Evolutionary conservation across 345 rosid species (phyloP).

Genomic region (Excoecaria agallocha): DNA sequence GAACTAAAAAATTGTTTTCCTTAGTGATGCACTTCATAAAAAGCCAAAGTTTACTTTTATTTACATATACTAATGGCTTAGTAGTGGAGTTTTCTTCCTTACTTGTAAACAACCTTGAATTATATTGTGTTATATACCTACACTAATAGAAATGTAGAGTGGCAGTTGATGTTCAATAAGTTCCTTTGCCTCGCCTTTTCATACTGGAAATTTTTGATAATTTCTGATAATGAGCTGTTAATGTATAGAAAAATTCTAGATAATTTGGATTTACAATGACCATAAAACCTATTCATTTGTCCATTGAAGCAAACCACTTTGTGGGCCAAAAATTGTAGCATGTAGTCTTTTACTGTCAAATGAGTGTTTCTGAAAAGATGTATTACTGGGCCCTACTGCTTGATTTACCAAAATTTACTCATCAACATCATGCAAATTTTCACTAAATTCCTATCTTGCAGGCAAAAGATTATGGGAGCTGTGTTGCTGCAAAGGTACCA

Average conservation of each 20-base stretch:
- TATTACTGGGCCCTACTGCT: not conserved
- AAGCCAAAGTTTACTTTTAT: no score
- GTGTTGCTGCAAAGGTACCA: conserved; percentile 83
- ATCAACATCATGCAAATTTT: conserved; percentile 15
- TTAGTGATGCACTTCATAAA: no score
- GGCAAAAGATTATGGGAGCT: conserved; percentile 89
- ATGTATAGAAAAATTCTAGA: not conserved
- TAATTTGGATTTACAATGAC: not conserved
- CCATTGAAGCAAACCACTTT: not conserved
- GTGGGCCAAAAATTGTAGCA: not conserved
- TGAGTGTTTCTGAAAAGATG: not conserved
- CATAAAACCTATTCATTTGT: not conserved
- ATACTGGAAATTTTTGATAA: not conserved
- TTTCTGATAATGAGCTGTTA: not conserved
- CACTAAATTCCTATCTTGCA: conserved; percentile 26
- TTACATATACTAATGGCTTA: not conserved
- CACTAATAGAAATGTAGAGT: not conserved
- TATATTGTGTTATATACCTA: not conserved
- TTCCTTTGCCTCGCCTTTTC: not conserved
- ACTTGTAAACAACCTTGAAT: not conserved
- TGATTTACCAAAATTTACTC: conserved; percentile 9
- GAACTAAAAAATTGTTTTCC: not conserved
- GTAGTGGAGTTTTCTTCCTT: not conserved
- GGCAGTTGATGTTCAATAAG: not conserved
- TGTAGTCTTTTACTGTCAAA: not conserved